A percentile compares a stretch with the other conserved stretches of the same genome.
phyloP scores from a whole-genome alignment of 306 rosid genomes.

The Citrullus mucosospermus region DNA sequence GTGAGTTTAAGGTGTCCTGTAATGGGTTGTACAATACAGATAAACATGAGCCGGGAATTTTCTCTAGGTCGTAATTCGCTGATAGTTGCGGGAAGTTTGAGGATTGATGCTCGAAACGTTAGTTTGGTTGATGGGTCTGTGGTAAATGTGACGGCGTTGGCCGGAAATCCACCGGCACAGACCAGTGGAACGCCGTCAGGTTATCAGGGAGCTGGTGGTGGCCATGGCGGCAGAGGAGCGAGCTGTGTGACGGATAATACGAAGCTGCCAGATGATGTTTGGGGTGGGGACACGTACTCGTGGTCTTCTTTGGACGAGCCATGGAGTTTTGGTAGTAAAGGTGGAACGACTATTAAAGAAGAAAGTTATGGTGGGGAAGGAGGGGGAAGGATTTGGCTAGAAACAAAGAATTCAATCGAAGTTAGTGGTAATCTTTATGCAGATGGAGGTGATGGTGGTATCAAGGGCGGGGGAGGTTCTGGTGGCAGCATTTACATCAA shows the following conservation, averaged over 20 bases:
- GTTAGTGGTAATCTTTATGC: slow-evolving; percentile 57
- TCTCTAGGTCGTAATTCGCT: slow-evolving; percentile 32
- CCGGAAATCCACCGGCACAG: slow-evolving; percentile 70
- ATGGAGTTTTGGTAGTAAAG: slow-evolving; percentile 73
- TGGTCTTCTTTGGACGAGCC: slow-evolving; percentile 68
- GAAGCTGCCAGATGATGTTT: slow-evolving; percentile 83
- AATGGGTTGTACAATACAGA: slow-evolving; percentile 50
- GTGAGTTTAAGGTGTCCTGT: slow-evolving; percentile 55
- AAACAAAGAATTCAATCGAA: slow-evolving; percentile 24
- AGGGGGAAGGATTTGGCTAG: slow-evolving; percentile 67
- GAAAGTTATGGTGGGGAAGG: slow-evolving; percentile 83
- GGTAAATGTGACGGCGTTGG: slow-evolving; percentile 52
- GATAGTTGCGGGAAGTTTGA: slow-evolving; percentile 26
- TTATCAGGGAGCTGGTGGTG: slow-evolving; percentile 82
- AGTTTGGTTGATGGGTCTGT: slow-evolving; percentile 28
- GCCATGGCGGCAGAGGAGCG: slow-evolving; percentile 97
- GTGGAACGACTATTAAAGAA: slow-evolving; percentile 77
- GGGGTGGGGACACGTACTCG: slow-evolving; percentile 93
- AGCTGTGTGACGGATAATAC: slow-evolving; percentile 69
- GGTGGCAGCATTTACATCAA: slow-evolving; percentile 81
- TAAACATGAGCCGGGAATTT: slow-evolving; percentile 53
- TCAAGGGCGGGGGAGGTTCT: slow-evolving; percentile 95
- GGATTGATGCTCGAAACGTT: slow-evolving; percentile 23
- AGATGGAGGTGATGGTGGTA: slow-evolving; percentile 73
- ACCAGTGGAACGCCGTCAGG: slow-evolving; percentile 86